Percentiles rank a stretch among this genome's conserved stretches.
Conservation (phyloP, 1,284 basidiomycete genomes). For the Ustilago shanxiensis region DNA sequence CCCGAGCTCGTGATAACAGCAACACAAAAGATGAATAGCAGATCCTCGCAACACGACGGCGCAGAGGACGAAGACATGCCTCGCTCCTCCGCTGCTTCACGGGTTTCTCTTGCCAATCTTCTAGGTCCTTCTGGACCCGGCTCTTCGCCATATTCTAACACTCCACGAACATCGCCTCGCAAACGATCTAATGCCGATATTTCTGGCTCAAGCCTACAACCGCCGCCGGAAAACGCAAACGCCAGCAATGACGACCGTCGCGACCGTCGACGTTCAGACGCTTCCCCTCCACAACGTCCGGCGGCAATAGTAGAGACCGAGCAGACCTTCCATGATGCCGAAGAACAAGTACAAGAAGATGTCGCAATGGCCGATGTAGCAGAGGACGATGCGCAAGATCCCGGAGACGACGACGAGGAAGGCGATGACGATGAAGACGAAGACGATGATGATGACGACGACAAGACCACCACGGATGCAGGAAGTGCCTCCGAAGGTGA, state of each 20-base stretch:
- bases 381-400: constrained; percentile 10
- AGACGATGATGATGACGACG: constrained; percentile 56
- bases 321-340: constrained; percentile 29
- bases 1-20: constrained; percentile 10
- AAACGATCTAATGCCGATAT: constrained; percentile 39
- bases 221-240: constrained; percentile 13
- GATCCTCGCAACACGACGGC: constrained; percentile 11
- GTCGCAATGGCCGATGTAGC: constrained; percentile 26
- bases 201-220: constrained; percentile 19
- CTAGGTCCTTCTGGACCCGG: constrained; percentile 46
- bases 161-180: constrained; percentile 45
- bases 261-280: constrained; percentile 24
- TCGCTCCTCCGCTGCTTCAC: constrained; percentile 40
- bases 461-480: constrained; percentile 44
- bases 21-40: constrained; percentile 28
- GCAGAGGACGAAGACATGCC: constrained; percentile 41
- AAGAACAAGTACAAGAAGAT: constrained; percentile 28
- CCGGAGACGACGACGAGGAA: constrained; percentile 11
- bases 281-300: constrained; percentile 12
- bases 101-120: constrained; percentile 48
- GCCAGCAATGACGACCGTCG: constrained; percentile 6
- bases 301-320: constrained; percentile 14
- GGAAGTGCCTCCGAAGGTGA: constrained; percentile 55
- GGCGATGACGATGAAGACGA: constrained; percentile 46
- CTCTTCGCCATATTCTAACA: constrained; percentile 36